phyloP scores from a whole-genome alignment of 805 yeast genomes.

The Starmerella potacharoeniae region DNA sequence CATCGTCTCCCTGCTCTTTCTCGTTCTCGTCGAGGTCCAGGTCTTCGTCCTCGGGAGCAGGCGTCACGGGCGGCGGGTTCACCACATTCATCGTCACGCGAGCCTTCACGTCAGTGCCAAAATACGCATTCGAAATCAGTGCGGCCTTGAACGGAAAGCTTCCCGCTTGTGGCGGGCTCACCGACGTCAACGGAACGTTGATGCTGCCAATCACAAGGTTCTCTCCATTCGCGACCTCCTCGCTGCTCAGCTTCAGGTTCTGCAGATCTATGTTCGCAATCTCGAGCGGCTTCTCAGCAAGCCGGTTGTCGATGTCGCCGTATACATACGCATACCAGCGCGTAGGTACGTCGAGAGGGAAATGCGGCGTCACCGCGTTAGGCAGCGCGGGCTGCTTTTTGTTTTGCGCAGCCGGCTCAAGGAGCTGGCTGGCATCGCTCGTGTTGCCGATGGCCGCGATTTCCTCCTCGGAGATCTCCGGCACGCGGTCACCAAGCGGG shows the following conservation, averaged over 20 bases:
- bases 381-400: conserved; percentile 61
- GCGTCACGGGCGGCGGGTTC: conserved; percentile 17
- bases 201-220: conserved; percentile 52
- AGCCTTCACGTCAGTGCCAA: conserved; percentile 68
- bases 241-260: conserved; percentile 45
- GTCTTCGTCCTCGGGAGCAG: conserved; percentile 35
- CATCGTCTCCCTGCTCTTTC: conserved; percentile 29
- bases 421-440: conserved; percentile 15
- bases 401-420: conserved; percentile 36
- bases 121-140: conserved; percentile 63
- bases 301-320: conserved; percentile 66
- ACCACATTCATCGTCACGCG: conserved; percentile 58
- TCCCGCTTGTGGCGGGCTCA: conserved; percentile 68
- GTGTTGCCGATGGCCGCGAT: conserved; percentile 27
- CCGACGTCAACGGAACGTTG: conserved; percentile 59
- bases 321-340: conserved; percentile 61
- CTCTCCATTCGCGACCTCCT: conserved; percentile 34
- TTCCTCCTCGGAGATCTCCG: conserved; percentile 17
- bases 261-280: conserved; percentile 42
- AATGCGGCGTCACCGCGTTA: conserved; percentile 57
- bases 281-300: conserved; percentile 36
- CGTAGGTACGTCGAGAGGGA: conserved; percentile 44
- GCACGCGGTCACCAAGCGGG: conserved; percentile 42
- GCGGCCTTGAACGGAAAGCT: conserved; percentile 56
- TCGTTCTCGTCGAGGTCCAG: conserved; percentile 29